phyloP scores from a whole-genome alignment of 768 basidiomycete species.

The Russula dissimulans region DNA sequence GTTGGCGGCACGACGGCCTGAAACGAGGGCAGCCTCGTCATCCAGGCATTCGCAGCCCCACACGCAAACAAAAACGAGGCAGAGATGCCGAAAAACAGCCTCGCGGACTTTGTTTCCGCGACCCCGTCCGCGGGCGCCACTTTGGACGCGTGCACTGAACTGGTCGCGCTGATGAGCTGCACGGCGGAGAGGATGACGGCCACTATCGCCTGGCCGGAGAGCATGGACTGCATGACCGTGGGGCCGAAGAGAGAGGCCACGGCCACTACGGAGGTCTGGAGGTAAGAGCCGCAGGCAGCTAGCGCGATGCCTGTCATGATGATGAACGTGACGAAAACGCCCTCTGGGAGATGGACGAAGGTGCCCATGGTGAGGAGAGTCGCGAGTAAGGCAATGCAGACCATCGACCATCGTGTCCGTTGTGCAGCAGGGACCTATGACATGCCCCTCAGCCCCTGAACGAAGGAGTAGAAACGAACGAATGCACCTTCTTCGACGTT shows the following conservation, averaged over 20 bases:
- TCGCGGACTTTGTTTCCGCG: constrained; percentile 61
- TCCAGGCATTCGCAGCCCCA: constrained; percentile 45
- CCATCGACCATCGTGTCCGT: constrained; percentile 43
- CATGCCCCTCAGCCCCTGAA: not conserved
- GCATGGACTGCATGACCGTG: constrained; percentile 58
- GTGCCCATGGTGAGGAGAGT: constrained; percentile 59
- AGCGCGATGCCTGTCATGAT: constrained; percentile 51
- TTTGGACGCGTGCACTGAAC: constrained; percentile 37
- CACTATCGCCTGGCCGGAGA: constrained; percentile 81
- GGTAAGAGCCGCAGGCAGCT: constrained; percentile 57
- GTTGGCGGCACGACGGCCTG: constrained; percentile 37
- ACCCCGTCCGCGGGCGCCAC: constrained; percentile 27
- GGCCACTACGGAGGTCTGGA: constrained; percentile 69
- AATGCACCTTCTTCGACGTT: constrained; percentile 55
- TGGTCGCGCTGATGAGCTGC: constrained; percentile 56
- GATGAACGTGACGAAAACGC: constrained; percentile 56
- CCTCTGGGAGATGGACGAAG: constrained; percentile 43
- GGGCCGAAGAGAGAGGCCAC: constrained; percentile 78
- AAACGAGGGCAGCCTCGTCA: constrained; percentile 53
- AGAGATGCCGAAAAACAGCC: constrained; percentile 64
- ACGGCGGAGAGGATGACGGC: constrained; percentile 74
- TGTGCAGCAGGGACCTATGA: constrained; percentile 50
- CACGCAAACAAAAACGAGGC: constrained; percentile 52
- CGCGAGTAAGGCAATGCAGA: constrained; percentile 44
- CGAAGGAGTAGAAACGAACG: not conserved